A percentile compares a stretch with the other conserved stretches of the same genome.
These are phyloP conservation scores for Pichia ethanolica DNA, from an alignment of 805 yeast species.

Conservation along the genomic window DNA sequence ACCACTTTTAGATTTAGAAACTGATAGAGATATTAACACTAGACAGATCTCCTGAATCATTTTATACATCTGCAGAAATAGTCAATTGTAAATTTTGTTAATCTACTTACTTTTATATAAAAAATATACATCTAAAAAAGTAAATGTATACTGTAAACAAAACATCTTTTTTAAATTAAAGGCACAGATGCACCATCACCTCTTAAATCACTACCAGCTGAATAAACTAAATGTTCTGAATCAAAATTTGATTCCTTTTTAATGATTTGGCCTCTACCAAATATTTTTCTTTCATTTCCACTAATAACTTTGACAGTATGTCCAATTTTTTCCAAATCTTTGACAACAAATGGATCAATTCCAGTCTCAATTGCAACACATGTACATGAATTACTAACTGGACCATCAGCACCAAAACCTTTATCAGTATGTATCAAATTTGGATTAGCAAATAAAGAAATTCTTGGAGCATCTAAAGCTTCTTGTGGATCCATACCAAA, in stretches of 20 bases:
- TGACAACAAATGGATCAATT: slow-evolving; percentile 38
- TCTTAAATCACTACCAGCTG: slow-evolving; percentile 73
- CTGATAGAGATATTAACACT: too few relatives aligned
- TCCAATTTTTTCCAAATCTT: slow-evolving; percentile 43
- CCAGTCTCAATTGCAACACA: slow-evolving; percentile 62
- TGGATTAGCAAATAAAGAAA: slow-evolving; percentile 53
- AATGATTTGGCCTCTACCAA: slow-evolving; percentile 71
- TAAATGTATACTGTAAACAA: too few relatives aligned
- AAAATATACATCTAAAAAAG: too few relatives aligned
- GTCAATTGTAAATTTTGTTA: too few relatives aligned
- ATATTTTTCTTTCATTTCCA: slow-evolving; percentile 33
- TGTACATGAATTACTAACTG: slow-evolving; percentile 52
- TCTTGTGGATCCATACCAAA: slow-evolving; percentile 66
- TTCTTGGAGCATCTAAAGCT: slow-evolving; percentile 68
- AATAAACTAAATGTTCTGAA: slow-evolving; percentile 35
- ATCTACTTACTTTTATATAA: too few relatives aligned
- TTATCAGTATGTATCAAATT: slow-evolving; percentile 34
- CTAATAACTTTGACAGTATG: slow-evolving; percentile 42
- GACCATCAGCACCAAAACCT: slow-evolving; percentile 59
- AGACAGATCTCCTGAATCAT: too few relatives aligned
- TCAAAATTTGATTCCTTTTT: slow-evolving; percentile 31
- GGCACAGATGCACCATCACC: slow-evolving; percentile 82
- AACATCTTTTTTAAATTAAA: slow-evolving; percentile 12
- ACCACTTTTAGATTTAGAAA: too few relatives aligned
- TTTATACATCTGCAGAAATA: too few relatives aligned